These are phyloP conservation scores for Erythrophleum fordii DNA, from an alignment of 306 rosid species.

Conservation along the genomic window DNA sequence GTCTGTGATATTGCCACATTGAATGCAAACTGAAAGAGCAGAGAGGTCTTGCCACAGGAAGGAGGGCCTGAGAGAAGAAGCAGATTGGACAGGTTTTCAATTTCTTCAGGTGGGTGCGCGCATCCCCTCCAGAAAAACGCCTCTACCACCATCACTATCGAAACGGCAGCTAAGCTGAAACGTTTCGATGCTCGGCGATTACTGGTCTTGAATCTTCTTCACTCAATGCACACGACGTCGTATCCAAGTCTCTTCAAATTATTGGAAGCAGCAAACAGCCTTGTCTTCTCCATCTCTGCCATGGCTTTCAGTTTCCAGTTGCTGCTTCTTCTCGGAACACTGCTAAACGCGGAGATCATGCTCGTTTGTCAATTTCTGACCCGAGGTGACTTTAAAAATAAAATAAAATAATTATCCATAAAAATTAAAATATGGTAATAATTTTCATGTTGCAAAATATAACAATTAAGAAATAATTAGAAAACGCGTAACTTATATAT, in stretches of 20 bases:
- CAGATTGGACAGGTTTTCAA: slow-evolving; percentile 35
- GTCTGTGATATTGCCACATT: slow-evolving; percentile 49
- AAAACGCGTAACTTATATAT: no score
- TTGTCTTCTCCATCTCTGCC: background rate
- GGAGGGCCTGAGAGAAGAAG: slow-evolving; percentile 88
- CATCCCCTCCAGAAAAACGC: slow-evolving; percentile 61
- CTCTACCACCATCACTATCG: slow-evolving; percentile 53
- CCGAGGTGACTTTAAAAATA: no score
- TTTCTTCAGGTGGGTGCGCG: slow-evolving; percentile 21
- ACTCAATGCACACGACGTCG: background rate
- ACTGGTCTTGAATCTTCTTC: background rate
- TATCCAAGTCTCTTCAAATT: background rate
- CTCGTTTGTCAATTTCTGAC: no score
- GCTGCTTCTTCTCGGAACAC: no score
- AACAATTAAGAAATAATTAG: no score
- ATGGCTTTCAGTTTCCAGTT: no score
- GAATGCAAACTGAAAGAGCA: slow-evolving; percentile 84
- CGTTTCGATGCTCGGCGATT: background rate
- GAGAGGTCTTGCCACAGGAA: slow-evolving; percentile 85
- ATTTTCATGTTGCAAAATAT: no score
- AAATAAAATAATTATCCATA: no score
- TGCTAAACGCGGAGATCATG: no score
- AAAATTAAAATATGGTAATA: no score
- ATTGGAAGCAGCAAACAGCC: background rate
- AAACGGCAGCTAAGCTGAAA: background rate